A percentile compares a stretch with the other conserved stretches of the same genome.
Evolutionary conservation across 164 flowering plant species (phyloP).

Genomic region (Saururus chinensis): DNA sequence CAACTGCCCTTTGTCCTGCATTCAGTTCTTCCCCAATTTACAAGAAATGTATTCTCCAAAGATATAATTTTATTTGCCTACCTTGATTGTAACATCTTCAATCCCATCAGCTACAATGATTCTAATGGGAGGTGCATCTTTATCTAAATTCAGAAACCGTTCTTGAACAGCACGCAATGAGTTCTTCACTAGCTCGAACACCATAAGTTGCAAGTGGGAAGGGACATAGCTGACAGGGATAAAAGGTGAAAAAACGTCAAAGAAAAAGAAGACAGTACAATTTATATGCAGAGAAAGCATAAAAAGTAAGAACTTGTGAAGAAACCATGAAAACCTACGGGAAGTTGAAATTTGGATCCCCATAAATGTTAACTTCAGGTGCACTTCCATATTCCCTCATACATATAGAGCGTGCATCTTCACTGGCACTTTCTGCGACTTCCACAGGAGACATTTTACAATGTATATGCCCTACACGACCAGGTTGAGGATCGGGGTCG

Average conservation of each 20-base stretch:
- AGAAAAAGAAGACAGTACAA: neutral
- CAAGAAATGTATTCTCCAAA: too few species aligned
- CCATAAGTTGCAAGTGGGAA: conserved; percentile 91
- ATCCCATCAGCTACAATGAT: conserved; percentile 92
- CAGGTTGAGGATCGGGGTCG: conserved; percentile 74
- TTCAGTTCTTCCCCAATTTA: too few species aligned
- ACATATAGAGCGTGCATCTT: conserved; percentile 82
- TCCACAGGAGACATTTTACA: conserved; percentile 85
- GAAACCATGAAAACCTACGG: conserved; percentile 40
- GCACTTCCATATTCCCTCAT: conserved; percentile 81
- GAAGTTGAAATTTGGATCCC: conserved; percentile 80
- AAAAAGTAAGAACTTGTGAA: neutral
- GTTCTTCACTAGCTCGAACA: conserved; percentile 94
- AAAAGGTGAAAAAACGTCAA: neutral
- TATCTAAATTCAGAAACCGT: conserved; percentile 72
- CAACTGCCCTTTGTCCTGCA: too few species aligned
- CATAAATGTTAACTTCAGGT: conserved; percentile 71
- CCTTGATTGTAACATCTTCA: conserved; percentile 98
- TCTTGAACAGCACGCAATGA: conserved; percentile 98
- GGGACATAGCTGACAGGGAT: conserved; percentile 66
- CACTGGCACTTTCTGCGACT: conserved; percentile 71
- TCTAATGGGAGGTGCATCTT: conserved; percentile 69
- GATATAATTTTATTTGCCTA: conserved; percentile 3
- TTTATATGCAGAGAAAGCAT: neutral
- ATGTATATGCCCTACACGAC: conserved; percentile 71